A percentile compares a stretch with the other conserved stretches of the same genome.
Conservation (phyloP, 2,329 filamentous ascomycete genomes). For the Trichoderma atrobrunneum region DNA sequence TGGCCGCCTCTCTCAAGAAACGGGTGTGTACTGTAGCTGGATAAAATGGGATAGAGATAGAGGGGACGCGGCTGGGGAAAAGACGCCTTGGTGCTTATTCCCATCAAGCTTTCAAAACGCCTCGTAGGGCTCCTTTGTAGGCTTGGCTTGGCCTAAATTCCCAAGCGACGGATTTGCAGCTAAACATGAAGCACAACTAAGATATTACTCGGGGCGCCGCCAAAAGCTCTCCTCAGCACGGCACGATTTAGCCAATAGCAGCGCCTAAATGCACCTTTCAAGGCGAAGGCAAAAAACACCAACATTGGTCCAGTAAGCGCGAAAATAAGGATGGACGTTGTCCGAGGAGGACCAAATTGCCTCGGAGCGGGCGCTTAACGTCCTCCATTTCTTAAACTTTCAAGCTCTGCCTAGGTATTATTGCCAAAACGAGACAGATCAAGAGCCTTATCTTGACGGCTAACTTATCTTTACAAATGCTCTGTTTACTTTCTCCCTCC, state of each 20-base stretch:
- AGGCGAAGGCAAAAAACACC: background rate
- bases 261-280: background rate
- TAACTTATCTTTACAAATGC: background rate
- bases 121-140: background rate
- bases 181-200: background rate
- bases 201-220: background rate
- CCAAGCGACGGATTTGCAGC: background rate
- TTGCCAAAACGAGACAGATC: background rate
- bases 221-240: background rate
- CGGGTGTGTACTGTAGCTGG: background rate
- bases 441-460: background rate
- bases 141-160: background rate
- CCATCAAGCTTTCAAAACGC: background rate
- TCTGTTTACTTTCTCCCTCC: background rate
- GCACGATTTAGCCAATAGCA: background rate
- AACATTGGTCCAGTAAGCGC: conserved; percentile 7
- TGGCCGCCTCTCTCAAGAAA: background rate
- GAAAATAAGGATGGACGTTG: background rate
- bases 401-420: background rate
- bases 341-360: background rate
- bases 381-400: background rate
- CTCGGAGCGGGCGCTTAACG: conserved; percentile 3
- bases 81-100: background rate
- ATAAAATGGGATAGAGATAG: background rate
- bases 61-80: background rate